Evolutionary conservation across 495 filamentous ascomycete genomes (phyloP), one percentile per base, ranked within the genome.

Genomic region (Venustampulla echinocandica): DNA sequence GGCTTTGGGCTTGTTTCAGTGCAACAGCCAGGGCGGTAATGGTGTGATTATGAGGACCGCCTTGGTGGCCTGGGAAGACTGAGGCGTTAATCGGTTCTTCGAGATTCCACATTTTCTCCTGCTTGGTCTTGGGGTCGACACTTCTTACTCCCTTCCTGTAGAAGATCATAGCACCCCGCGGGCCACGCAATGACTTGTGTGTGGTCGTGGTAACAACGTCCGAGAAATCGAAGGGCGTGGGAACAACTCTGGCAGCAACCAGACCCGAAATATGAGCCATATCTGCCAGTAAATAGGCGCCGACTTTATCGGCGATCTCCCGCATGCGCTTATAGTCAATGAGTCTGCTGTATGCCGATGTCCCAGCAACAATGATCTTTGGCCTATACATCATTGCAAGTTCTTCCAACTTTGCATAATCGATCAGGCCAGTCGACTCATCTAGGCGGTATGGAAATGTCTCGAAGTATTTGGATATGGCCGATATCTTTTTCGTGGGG

Each of bases 201-300:
- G 84, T 93, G 33, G 92, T 98, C n/a, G 92, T 98, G 30, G 92
- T 97, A 47, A 98, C 93, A 38, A 98, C 80, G 60, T 98, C 92
- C 35, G 86, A 84, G 68, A 87, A 77, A 33, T 67, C 68, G 64
- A 98, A 98, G n/a, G 92, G 92, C 33, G 81, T 82, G 10, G 85
- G 85, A 46, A 95, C 76, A 24, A 95, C 93, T 54, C 82, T 84
- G 36, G 87, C 93, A 11, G 92, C 93, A 27, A 98, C 80, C 34
- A 97, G 71, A 46, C 92, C 92, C 17, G 89, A 95, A 52, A 98
- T 93, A 56, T 98, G 92, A n/a, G 92, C 92, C 81, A 98, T 97
- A 60, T 98, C 92, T 46, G 85, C 80, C 49, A 97, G 66, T 14
- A 98, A 73, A 69, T 97, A 98, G 53, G 88, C 86, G 50, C 85